These are phyloP conservation scores for Phytophthora crassamura DNA, from an alignment of 352 stramenopile species.

Conservation along the genomic window DNA sequence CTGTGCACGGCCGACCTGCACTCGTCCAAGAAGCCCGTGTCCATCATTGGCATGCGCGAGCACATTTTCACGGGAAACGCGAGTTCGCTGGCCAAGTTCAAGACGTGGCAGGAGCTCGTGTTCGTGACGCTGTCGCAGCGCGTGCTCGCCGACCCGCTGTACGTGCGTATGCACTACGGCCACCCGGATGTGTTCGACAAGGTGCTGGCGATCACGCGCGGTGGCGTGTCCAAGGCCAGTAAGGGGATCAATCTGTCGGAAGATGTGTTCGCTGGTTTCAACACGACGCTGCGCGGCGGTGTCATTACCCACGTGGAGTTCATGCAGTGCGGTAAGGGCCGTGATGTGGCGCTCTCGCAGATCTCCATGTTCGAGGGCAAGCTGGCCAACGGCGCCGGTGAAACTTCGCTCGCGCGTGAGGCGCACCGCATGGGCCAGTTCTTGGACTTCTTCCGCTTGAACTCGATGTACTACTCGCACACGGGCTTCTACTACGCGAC, in stretches of 20 bases:
- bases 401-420: conserved; percentile 80
- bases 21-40: conserved; percentile 70
- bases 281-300: conserved; percentile 75
- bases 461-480: conserved; percentile 91
- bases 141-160: conserved; percentile 78
- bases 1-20: conserved; percentile 76
- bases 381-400: conserved; percentile 81
- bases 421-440: conserved; percentile 88
- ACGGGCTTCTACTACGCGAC: conserved; percentile 88
- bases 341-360: conserved; percentile 84
- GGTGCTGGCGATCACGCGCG: conserved; percentile 73
- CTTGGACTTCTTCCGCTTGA: conserved; percentile 87
- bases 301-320: conserved; percentile 87
- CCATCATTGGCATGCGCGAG: conserved; percentile 88
- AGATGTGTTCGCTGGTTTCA: conserved; percentile 89
- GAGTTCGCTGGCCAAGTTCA: conserved; percentile 86
- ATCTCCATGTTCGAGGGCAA: conserved; percentile 91
- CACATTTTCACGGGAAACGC: conserved; percentile 90
- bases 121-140: conserved; percentile 88
- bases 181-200: conserved; percentile 89
- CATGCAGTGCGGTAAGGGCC: conserved; percentile 89
- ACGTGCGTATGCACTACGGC: conserved; percentile 85
- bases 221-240: conserved; percentile 80
- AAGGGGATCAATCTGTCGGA: conserved; percentile 89
- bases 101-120: conserved; percentile 86